Evolutionary conservation across 192 early-diverging fungal species (phyloP).

Genomic region (Podila horticola): DNA sequence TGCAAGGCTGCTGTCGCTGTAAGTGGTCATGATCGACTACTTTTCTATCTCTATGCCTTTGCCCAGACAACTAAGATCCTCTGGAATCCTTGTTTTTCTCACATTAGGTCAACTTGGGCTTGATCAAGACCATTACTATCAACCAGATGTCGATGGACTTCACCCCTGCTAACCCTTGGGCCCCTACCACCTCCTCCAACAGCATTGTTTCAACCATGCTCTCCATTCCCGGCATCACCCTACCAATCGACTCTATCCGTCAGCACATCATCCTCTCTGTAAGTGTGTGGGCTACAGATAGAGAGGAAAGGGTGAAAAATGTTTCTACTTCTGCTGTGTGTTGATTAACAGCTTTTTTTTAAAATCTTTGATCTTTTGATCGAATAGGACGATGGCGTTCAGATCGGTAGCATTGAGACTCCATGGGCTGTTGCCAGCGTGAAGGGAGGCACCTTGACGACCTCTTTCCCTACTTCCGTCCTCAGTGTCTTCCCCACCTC

Average conservation of each 20-base stretch:
- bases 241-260: constrained; percentile 30
- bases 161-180: constrained; percentile 54
- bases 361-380: not conserved
- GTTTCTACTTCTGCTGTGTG: too few species aligned
- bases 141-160: constrained; percentile 62
- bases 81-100: not conserved
- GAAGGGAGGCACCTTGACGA: constrained; percentile 14
- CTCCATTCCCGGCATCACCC: constrained; percentile 40
- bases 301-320: too few species aligned
- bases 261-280: constrained; percentile 36
- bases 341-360: not conserved
- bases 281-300: not conserved
- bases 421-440: constrained; percentile 26
- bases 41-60: too few species aligned
- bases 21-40: not conserved
- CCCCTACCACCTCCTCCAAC: constrained; percentile 56
- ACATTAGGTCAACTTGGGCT: constrained; percentile 30
- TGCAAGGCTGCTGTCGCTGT: constrained; percentile 41
- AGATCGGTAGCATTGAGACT: constrained; percentile 33
- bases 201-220: constrained; percentile 51
- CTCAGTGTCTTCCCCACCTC: constrained; percentile 30
- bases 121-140: constrained; percentile 53
- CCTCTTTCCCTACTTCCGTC: constrained; percentile 23
- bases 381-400: constrained; percentile 30
- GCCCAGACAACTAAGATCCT: too few species aligned